These are phyloP conservation scores for Solanum commersonii DNA, from an alignment of 257 asterid genomes.

Conservation along the genomic window DNA sequence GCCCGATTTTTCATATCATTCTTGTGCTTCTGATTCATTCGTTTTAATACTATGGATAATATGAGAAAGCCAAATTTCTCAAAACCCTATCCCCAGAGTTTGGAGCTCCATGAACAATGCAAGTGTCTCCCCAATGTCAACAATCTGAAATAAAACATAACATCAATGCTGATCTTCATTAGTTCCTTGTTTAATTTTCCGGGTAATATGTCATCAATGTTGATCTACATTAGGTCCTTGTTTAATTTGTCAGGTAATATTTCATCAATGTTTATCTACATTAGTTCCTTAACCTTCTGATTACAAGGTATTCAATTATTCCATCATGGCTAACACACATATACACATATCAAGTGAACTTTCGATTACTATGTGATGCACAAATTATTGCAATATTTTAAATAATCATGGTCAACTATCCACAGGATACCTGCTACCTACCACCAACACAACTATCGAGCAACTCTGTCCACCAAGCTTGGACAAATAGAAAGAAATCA, in stretches of 20 bases:
- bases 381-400: neutral
- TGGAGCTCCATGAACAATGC: conserved; percentile 87
- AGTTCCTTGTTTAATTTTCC: neutral
- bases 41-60: conserved; percentile 50
- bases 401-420: neutral
- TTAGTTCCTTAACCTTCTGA: neutral
- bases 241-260: neutral
- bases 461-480: neutral
- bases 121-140: conserved; percentile 59
- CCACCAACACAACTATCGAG: neutral
- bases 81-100: conserved; percentile 58
- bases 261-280: neutral
- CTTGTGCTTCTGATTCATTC: conserved; percentile 89
- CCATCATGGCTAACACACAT: neutral
- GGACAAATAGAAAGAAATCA: neutral
- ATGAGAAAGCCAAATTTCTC: conserved; percentile 59
- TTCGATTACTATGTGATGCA: neutral
- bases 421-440: neutral
- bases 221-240: neutral
- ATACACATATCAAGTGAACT: neutral
- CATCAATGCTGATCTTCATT: neutral
- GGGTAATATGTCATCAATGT: neutral
- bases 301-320: neutral
- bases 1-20: conserved; percentile 66
- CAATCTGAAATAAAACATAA: conserved; percentile 23